These are phyloP conservation scores for Diplodia intermedia DNA, from an alignment of 2,329 filamentous ascomycete species.

Conservation along the genomic window DNA sequence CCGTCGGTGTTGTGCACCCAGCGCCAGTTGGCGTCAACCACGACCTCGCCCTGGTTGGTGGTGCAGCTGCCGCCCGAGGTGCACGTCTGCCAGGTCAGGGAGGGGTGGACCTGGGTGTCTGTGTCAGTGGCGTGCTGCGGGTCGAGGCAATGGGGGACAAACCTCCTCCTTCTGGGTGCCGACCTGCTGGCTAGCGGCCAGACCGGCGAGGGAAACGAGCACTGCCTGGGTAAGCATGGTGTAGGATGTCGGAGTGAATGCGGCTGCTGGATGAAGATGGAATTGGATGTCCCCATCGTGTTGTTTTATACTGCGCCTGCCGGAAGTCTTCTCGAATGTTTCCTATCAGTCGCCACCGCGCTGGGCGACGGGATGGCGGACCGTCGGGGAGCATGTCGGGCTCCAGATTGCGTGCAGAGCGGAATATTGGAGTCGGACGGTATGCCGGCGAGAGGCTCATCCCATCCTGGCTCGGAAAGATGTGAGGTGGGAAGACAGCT, in stretches of 20 bases:
- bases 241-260: constrained; percentile 12
- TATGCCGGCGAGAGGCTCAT: not conserved
- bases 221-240: constrained; percentile 51
- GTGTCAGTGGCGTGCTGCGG: not conserved
- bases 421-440: not conserved
- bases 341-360: not conserved
- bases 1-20: constrained; percentile 57
- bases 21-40: constrained; percentile 66
- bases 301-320: constrained; percentile 16
- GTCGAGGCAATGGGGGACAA: not conserved
- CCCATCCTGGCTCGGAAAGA: not conserved
- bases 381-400: not conserved
- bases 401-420: constrained; percentile 10
- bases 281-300: constrained; percentile 15
- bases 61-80: constrained; percentile 59
- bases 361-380: constrained; percentile 6
- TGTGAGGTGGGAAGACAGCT: not conserved
- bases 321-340: constrained; percentile 17
- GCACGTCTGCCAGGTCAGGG: constrained; percentile 62
- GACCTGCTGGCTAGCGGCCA: constrained; percentile 59
- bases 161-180: constrained; percentile 57
- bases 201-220: constrained; percentile 42
- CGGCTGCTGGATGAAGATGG: constrained; percentile 10
- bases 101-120: constrained; percentile 52
- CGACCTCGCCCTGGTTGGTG: constrained; percentile 59